Evolutionary conservation across 495 filamentous ascomycete genomes (phyloP), one percentile per base, ranked within the genome.

Genomic region (Daldinia caldariorum): DNA sequence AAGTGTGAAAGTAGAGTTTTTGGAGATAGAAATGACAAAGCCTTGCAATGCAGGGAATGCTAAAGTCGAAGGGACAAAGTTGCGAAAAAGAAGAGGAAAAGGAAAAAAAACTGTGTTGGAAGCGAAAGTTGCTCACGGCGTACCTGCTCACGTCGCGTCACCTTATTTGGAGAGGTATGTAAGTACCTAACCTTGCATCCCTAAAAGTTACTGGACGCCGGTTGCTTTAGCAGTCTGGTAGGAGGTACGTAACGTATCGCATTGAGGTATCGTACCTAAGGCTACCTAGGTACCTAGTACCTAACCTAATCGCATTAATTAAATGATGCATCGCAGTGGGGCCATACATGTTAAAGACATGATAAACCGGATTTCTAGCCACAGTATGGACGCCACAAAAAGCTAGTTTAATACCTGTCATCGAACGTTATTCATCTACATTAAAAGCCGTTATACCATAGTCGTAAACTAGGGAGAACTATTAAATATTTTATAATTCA

Each of bases 71-170:
- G 14, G 51, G 20, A 38, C 61, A 32, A 70, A 66, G 66, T 50
- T 70, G 49, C 43, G 38, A 22, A 16, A 35, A 38, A 13, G 20
- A 58, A 38, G 16, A 58, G 4, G 34, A 26, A 41, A 22, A 32
- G 22, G 38, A 41, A 37, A 38, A 38, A 57, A 65, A 63, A 51
- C 10, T 51, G 58, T 63, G 59, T 51, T 58, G 51, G 51, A 62
- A 71, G 67, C 39, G 58, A 61, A 9, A n/a, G n/a, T n/a, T 70
- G 49, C 62, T 70, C 66, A 63, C 51, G 49, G 32, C 29, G 53
- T 20, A 53, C 37, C 59, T 58, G 20, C 38, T 55, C 63, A 58
- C 43, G 63, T 62, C 68, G 68, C 68, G 68, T 66, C 62, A 66
- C 57, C 57, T 58, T 45, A 39, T 53, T 39, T 18, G n/a, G 45